These are phyloP conservation scores for Dendrobium nobile DNA, from an alignment of 106 monocot genomes.

Conservation along the genomic window DNA sequence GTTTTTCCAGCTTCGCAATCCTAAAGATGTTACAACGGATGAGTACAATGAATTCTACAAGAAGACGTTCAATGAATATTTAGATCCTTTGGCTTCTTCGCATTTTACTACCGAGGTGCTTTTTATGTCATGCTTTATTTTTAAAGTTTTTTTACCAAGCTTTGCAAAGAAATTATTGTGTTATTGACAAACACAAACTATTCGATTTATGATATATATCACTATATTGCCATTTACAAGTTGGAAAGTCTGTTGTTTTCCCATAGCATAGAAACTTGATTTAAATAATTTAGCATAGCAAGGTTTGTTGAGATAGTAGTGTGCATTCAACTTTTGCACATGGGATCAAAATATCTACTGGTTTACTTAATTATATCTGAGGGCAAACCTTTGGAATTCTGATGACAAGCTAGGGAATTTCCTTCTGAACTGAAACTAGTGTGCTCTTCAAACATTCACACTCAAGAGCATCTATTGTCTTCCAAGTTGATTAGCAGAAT, in stretches of 20 bases:
- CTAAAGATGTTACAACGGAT: conserved; percentile 86
- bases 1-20: conserved; percentile 71
- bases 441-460: neutral
- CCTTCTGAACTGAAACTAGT: neutral
- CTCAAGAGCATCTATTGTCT: neutral
- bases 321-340: conserved; percentile 1
- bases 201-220: neutral
- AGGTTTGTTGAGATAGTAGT: neutral
- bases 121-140: neutral
- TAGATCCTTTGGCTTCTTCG: conserved; percentile 92
- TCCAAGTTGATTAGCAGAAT: neutral
- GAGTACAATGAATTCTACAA: conserved; percentile 99
- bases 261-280: neutral
- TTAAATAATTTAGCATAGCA: neutral
- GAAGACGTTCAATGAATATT: conserved; percentile 91
- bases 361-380: neutral
- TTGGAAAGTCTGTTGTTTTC: neutral
- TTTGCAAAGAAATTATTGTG: neutral
- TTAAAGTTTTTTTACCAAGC: neutral
- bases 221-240: neutral
- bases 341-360: neutral
- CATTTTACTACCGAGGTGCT: conserved; percentile 97
- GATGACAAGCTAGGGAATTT: neutral
- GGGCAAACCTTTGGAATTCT: neutral
- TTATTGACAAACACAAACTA: neutral